Evolutionary conservation across 805 yeast genomes (phyloP), one percentile per base, ranked within the genome.

Genomic region (Schizosaccharomyces japonicus): DNA sequence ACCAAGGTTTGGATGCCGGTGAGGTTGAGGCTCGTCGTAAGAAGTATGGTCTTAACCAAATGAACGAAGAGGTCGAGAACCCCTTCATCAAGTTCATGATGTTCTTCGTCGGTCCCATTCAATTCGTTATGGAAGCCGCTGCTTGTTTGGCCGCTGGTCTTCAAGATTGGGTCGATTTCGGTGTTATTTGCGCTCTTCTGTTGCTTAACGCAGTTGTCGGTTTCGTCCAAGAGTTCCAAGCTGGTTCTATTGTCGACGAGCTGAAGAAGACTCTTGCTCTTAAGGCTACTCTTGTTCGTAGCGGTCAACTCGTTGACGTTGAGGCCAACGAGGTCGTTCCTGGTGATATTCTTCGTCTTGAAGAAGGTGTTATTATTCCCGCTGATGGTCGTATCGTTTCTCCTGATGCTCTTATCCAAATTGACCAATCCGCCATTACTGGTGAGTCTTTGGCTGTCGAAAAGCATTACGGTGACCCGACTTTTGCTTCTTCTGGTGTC

Each of bases 81-180:
- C 55, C 79, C 65, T 55, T 81, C 52, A 67, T 81, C 56, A 82
- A 82, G 72, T 81, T 83, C 64, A 60, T 78, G 59, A 72, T 74
- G 79, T 82, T 81, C 73, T 82, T 82, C 66, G 78, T 82, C 55
- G 94, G 94, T 69, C 94, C 94, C 56, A 82, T 82, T 64, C 94
- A 83, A 70, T 82, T 83, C 76, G 94, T 82, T 62, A 82, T 82
- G 94, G 94, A 82, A 54, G 92, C 87, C 61, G 94, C 94, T 60
- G 94, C 94, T 58, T 73, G 82, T 55, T 70, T 82, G 65, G 94
- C 94, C 62, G 94, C 93, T 55, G 94, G 94, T 77, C 72, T 82
- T 59, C 82, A 82, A 70, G 95, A 85, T 71, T 84, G 95, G 95
- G 94, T 84, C 62, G 95, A 84, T 75, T 84, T 84, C 72, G 95